Percentiles rank a stretch among this genome's conserved stretches.
Conservation (phyloP, 1,284 basidiomycete genomes). For the Microbotryum saponariae region DNA sequence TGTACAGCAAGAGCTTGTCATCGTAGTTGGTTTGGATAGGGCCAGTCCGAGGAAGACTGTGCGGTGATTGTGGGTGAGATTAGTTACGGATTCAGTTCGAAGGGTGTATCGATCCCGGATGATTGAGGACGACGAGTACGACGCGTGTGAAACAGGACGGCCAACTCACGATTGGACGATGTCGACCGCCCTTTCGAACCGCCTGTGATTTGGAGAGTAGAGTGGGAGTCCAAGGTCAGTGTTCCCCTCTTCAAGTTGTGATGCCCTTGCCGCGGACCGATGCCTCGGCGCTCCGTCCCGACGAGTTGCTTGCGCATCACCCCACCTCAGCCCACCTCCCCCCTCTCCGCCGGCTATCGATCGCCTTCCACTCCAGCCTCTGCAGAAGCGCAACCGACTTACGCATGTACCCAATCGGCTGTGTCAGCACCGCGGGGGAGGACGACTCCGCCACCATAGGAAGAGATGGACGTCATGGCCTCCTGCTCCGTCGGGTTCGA, state of each 20-base stretch:
- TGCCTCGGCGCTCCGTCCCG: too few species aligned
- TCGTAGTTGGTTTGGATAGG: constrained; percentile 96
- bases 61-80: background rate
- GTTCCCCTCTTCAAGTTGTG: too few species aligned
- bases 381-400: background rate
- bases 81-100: too few species aligned
- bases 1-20: constrained; percentile 91
- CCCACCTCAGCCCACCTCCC: too few species aligned
- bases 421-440: constrained; percentile 6
- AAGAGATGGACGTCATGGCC: constrained; percentile 1
- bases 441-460: background rate
- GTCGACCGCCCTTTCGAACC: constrained; percentile 89
- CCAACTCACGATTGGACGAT: constrained; percentile 63
- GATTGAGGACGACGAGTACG: too few species aligned
- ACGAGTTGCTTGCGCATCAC: too few species aligned
- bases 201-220: constrained; percentile 40
- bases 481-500: too few species aligned
- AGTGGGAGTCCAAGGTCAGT: background rate
- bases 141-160: background rate
- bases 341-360: background rate
- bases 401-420: constrained; percentile 21
- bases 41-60: constrained; percentile 74
- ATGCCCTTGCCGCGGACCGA: too few species aligned
- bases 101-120: too few species aligned
- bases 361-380: background rate